Percentiles rank a stretch among this genome's conserved stretches.
Conservation (phyloP, 768 basidiomycete genomes). For the Hypsizygus marmoreus region DNA sequence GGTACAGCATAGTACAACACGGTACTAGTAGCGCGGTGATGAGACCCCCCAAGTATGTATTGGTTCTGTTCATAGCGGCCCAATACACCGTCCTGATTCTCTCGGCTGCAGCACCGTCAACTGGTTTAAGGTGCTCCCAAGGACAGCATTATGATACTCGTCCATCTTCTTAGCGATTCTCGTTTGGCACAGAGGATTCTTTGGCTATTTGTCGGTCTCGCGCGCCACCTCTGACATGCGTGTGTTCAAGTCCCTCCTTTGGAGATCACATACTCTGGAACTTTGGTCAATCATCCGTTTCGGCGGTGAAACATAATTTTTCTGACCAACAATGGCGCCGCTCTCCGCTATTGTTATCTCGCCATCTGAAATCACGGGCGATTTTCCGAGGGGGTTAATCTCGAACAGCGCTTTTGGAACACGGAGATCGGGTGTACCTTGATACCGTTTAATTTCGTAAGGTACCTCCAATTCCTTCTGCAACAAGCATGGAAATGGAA, state of each 20-base stretch:
- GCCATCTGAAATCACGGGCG: conserved; percentile 45
- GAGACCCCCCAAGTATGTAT: too few species aligned
- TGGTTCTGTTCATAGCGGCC: too few species aligned
- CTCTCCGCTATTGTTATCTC: conserved; percentile 35
- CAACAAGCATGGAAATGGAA: conserved; percentile 19
- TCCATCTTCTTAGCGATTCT: conserved; percentile 50
- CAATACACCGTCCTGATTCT: too few species aligned
- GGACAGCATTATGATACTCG: conserved; percentile 16
- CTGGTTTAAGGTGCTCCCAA: background rate
- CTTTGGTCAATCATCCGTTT: too few species aligned
- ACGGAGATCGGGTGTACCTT: conserved; percentile 17
- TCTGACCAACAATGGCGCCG: conserved; percentile 25
- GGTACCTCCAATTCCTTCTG: conserved; percentile 46
- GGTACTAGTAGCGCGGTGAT: too few species aligned
- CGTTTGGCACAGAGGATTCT: conserved; percentile 53
- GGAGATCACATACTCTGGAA: too few species aligned
- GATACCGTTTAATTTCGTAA: conserved; percentile 38
- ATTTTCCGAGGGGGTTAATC: conserved; percentile 40
- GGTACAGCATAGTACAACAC: too few species aligned
- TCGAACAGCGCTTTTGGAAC: conserved; percentile 37
- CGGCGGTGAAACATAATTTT: too few species aligned
- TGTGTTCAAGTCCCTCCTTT: too few species aligned
- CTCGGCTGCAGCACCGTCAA: too few species aligned
- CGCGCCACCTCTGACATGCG: too few species aligned
- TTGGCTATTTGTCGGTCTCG: conserved; percentile 39